phyloP scores from a whole-genome alignment of 495 filamentous ascomycete genomes.

The Podospora appendiculata region DNA sequence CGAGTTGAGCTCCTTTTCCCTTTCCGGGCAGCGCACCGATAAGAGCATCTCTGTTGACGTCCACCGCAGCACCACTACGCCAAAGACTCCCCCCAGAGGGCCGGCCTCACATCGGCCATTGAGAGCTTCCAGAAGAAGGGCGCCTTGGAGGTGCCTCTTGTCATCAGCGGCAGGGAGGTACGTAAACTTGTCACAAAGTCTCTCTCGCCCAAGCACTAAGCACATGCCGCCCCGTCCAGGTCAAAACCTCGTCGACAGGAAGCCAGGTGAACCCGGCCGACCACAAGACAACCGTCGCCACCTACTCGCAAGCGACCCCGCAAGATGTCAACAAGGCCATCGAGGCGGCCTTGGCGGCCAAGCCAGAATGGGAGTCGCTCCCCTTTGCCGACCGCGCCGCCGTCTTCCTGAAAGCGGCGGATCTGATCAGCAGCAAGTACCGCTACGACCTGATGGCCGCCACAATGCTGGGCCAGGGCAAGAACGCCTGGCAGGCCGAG shows the following conservation, averaged over 20 bases:
- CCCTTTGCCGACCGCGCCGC: slow-evolving; percentile 88
- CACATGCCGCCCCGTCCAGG: slow-evolving; percentile 19
- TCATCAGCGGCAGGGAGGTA: slow-evolving; percentile 74
- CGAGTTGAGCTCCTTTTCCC: too few relatives aligned
- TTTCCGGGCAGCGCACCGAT: too few relatives aligned
- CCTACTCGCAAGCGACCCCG: slow-evolving; percentile 66
- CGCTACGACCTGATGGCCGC: slow-evolving; percentile 88
- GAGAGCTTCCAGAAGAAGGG: slow-evolving; percentile 49
- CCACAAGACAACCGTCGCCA: slow-evolving; percentile 64
- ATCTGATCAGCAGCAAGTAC: slow-evolving; percentile 82
- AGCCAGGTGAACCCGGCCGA: slow-evolving; percentile 69
- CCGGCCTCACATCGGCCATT: slow-evolving; percentile 63
- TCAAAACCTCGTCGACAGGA: slow-evolving; percentile 42
- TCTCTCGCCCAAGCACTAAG: too few relatives aligned
- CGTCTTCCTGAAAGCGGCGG: slow-evolving; percentile 88
- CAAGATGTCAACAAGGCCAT: slow-evolving; percentile 70
- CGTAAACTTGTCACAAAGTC: neutral
- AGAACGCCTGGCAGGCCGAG: slow-evolving; percentile 95
- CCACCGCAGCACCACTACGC: slow-evolving; percentile 69
- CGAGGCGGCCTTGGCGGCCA: slow-evolving; percentile 69
- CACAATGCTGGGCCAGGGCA: slow-evolving; percentile 90
- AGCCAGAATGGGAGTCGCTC: slow-evolving; percentile 69
- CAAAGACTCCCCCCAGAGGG: slow-evolving; percentile 70
- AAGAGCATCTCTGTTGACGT: slow-evolving; percentile 12
- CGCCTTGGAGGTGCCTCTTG: slow-evolving; percentile 65